Percentiles rank a stretch among this genome's conserved stretches.
These are phyloP conservation scores for Orbilia quercus DNA, from an alignment of 2,329 filamentous ascomycete genomes.

Conservation along the genomic window DNA sequence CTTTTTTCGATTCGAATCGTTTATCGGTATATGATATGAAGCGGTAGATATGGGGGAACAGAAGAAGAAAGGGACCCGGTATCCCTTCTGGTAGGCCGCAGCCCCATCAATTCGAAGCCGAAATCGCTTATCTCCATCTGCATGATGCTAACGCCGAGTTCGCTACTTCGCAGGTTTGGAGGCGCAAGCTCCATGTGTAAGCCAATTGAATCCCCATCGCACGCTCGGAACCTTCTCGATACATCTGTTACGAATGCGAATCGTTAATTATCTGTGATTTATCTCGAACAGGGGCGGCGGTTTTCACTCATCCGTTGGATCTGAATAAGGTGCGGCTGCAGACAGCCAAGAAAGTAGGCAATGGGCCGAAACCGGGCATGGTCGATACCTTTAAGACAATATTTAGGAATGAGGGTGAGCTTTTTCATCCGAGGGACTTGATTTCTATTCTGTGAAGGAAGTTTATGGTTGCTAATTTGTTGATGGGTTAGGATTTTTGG, in stretches of 20 bases:
- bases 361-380: slow-evolving; percentile 68
- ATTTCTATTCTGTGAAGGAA: neutral
- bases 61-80: slow-evolving; percentile 43
- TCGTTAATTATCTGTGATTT: slow-evolving; percentile 2
- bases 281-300: slow-evolving; percentile 71
- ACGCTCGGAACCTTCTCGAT: slow-evolving; percentile 6
- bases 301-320: slow-evolving; percentile 87
- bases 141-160: slow-evolving; percentile 41
- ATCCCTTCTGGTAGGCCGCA: slow-evolving; percentile 53
- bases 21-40: slow-evolving; percentile 39
- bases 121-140: slow-evolving; percentile 21
- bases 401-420: slow-evolving; percentile 74
- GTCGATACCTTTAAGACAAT: slow-evolving; percentile 86
- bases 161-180: slow-evolving; percentile 40
- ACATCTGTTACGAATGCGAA: neutral
- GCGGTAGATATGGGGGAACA: slow-evolving; percentile 42
- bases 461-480: slow-evolving; percentile 9
- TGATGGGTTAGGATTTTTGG: slow-evolving; percentile 66
- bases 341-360: slow-evolving; percentile 58
- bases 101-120: too few relatives aligned
- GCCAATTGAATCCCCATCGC: slow-evolving; percentile 16
- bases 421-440: neutral
- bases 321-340: slow-evolving; percentile 59
- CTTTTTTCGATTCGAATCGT: too few relatives aligned
- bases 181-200: slow-evolving; percentile 57